A percentile compares a stretch with the other conserved stretches of the same genome.
phyloP scores from a whole-genome alignment of 805 yeast genomes.

The Monosporozyma solicola region DNA sequence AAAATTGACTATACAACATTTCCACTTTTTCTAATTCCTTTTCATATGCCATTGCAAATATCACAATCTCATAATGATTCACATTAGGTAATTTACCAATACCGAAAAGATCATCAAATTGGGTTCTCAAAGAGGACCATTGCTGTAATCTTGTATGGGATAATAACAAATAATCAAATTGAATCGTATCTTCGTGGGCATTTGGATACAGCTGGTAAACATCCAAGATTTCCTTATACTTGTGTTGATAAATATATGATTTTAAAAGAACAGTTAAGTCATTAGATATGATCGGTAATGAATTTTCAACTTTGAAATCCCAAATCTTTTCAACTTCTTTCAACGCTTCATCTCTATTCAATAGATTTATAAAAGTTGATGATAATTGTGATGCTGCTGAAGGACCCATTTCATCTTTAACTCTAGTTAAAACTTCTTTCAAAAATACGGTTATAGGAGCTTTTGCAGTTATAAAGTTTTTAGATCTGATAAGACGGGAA shows the following conservation, averaged over 20 bases:
- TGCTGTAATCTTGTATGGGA: slow-evolving; percentile 37
- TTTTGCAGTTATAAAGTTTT: neutral
- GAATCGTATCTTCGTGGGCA: slow-evolving; percentile 37
- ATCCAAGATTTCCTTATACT: slow-evolving; percentile 21
- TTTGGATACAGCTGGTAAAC: slow-evolving; percentile 32
- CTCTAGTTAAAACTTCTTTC: slow-evolving; percentile 2
- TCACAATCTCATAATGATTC: slow-evolving; percentile 50
- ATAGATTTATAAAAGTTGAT: slow-evolving; percentile 20
- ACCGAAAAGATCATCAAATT: slow-evolving; percentile 49
- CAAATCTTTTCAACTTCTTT: slow-evolving; percentile 21
- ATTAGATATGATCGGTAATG: slow-evolving; percentile 10
- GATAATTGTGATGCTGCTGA: slow-evolving; percentile 22
- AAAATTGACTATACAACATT: slow-evolving; percentile 40
- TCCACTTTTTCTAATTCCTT: slow-evolving; percentile 44
- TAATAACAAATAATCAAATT: slow-evolving; percentile 39
- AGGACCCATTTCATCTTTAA: slow-evolving; percentile 15
- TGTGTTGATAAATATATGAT: slow-evolving; percentile 14
- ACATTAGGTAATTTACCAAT: slow-evolving; percentile 45
- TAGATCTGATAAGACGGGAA: slow-evolving; percentile 11
- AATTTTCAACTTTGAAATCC: slow-evolving; percentile 23
- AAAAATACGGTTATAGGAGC: neutral
- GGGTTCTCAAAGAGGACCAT: slow-evolving; percentile 47
- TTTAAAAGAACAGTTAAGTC: slow-evolving; percentile 22
- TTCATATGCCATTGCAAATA: slow-evolving; percentile 46
- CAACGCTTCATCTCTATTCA: slow-evolving; percentile 6